These are phyloP conservation scores for Ascoidea rubescens DNA, from an alignment of 805 yeast genomes.

Conservation along the genomic window DNA sequence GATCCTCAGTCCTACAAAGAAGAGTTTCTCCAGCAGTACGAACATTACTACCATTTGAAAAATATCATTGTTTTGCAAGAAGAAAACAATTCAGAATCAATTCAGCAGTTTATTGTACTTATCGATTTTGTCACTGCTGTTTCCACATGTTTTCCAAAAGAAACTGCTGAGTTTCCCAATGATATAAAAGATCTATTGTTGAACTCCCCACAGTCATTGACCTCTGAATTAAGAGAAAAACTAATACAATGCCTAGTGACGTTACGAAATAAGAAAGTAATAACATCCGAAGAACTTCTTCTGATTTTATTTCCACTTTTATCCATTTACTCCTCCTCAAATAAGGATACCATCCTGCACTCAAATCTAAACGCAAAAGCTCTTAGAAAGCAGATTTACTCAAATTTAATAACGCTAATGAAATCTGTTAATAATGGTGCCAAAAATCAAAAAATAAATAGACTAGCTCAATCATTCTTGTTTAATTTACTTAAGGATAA, in stretches of 20 bases:
- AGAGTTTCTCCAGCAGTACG: conserved; percentile 84
- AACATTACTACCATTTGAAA: conserved; percentile 82
- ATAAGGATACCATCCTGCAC: conserved; percentile 27
- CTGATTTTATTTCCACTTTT: conserved; percentile 83
- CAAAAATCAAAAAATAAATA: conserved; percentile 78
- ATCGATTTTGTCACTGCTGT: conserved; percentile 90
- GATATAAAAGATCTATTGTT: conserved; percentile 59
- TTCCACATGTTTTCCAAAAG: conserved; percentile 78
- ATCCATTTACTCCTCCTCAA: conserved; percentile 43
- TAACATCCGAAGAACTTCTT: conserved; percentile 67
- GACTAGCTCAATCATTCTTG: conserved; percentile 82
- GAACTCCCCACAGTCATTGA: conserved; percentile 67
- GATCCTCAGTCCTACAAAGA: conserved; percentile 92
- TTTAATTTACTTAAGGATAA: conserved; percentile 70
- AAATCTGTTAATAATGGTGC: conserved; percentile 80
- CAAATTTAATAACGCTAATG: conserved; percentile 61
- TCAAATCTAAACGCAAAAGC: conserved; percentile 60
- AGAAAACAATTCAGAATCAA: conserved; percentile 30
- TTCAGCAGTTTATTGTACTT: conserved; percentile 57
- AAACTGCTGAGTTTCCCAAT: conserved; percentile 71
- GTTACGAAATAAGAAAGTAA: conserved; percentile 75
- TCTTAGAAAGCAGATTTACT: conserved; percentile 70
- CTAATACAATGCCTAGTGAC: conserved; percentile 79
- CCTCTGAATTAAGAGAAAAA: conserved; percentile 82
- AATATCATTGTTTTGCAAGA: conserved; percentile 58